Conservation (phyloP, 192 early-diverging fungal species). For the Mortierella claussenii region DNA sequence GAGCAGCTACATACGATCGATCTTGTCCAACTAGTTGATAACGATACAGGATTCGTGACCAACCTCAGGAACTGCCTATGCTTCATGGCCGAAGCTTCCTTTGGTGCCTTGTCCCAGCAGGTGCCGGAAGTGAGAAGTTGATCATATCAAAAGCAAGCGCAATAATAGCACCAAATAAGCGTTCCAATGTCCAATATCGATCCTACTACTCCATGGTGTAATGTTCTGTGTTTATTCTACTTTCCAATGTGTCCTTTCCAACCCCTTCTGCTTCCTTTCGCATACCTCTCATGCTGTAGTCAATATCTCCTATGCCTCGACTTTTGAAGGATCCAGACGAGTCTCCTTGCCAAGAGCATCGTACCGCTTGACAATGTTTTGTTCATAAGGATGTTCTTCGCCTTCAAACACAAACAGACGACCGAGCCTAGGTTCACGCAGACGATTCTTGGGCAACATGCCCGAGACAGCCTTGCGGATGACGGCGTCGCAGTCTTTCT, state of each 20-base stretch:
- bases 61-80: constrained; percentile 62
- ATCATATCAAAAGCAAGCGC: background rate
- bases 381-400: constrained; percentile 84
- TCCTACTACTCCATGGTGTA: background rate
- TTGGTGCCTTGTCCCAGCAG: constrained; percentile 44
- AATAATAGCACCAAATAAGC: background rate
- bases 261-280: background rate
- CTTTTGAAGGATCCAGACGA: constrained; percentile 41
- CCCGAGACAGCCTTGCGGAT: constrained; percentile 93
- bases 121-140: constrained; percentile 34
- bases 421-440: constrained; percentile 79
- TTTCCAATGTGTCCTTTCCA: constrained; percentile 1
- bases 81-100: constrained; percentile 54
- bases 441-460: constrained; percentile 94
- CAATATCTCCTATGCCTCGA: constrained; percentile 37
- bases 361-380: constrained; percentile 86
- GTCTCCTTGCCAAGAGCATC: constrained; percentile 60
- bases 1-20: constrained; percentile 68
- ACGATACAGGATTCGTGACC: constrained; percentile 70
- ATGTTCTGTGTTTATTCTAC: background rate
- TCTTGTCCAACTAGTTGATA: constrained; percentile 65
- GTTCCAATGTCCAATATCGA: background rate
- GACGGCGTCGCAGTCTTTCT: constrained; percentile 80
- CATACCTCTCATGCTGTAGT: too few relatives aligned
- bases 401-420: constrained; percentile 88